A percentile compares a stretch with the other conserved stretches of the same genome.
Conservation (phyloP, 768 basidiomycete genomes). For the Imleria badia region DNA sequence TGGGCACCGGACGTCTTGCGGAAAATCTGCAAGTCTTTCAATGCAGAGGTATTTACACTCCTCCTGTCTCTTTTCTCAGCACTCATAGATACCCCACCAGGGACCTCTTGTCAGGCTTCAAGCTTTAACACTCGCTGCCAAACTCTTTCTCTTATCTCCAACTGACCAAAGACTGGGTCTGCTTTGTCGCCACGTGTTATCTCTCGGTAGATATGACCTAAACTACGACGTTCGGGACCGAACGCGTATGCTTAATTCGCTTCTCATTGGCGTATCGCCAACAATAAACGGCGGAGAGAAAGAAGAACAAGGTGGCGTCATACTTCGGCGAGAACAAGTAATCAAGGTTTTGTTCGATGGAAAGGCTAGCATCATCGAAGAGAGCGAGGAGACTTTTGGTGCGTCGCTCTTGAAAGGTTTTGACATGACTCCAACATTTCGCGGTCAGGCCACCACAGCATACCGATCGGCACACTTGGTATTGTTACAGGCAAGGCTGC, state of each 20-base stretch:
- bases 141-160: conserved; percentile 73
- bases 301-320: conserved; percentile 65
- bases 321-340: conserved; percentile 82
- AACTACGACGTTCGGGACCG: conserved; percentile 93
- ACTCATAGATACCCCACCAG: conserved; percentile 35
- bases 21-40: conserved; percentile 73
- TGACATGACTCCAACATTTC: conserved; percentile 4
- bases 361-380: conserved; percentile 50
- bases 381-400: conserved; percentile 34
- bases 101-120: conserved; percentile 74
- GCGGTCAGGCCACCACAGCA: conserved; percentile 36
- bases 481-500: conserved; percentile 56
- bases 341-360: conserved; percentile 76
- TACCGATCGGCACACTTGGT: conserved; percentile 65
- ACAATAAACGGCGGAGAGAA: conserved; percentile 35
- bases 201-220: conserved; percentile 82
- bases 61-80: neutral
- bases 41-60: conserved; percentile 53
- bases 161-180: conserved; percentile 47
- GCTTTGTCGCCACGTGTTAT: conserved; percentile 71
- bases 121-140: conserved; percentile 80
- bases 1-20: conserved; percentile 92
- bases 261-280: conserved; percentile 58
- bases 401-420: conserved; percentile 19
- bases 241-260: conserved; percentile 70